phyloP scores from a whole-genome alignment of 2,329 filamentous ascomycete genomes.

The Rutstroemia sp. region DNA sequence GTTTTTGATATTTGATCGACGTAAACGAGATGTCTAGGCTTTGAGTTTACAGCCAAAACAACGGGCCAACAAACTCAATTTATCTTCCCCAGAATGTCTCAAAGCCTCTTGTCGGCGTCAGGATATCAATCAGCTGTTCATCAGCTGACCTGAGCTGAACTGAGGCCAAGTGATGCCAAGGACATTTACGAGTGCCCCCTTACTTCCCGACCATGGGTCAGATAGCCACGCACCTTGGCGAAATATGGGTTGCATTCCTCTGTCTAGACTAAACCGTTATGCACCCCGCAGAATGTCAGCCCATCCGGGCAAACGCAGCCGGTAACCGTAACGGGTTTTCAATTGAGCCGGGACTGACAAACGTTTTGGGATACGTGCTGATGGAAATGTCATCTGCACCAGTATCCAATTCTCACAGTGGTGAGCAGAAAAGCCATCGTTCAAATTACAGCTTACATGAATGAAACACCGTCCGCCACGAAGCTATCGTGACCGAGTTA shows the following conservation, averaged over 20 bases:
- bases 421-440: too few relatives aligned
- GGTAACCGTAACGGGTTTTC: not conserved
- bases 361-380: not conserved
- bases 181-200: slow-evolving; percentile 1
- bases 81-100: not conserved
- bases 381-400: too few relatives aligned
- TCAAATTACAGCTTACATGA: too few relatives aligned
- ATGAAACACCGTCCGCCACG: too few relatives aligned
- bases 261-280: not conserved
- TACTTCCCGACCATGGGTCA: not conserved
- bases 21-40: too few relatives aligned
- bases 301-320: not conserved
- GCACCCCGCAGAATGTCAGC: not conserved
- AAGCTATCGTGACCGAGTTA: too few relatives aligned
- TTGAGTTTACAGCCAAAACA: not conserved
- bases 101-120: not conserved
- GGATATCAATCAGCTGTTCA: slow-evolving; percentile 2
- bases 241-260: not conserved
- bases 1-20: too few relatives aligned
- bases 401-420: too few relatives aligned
- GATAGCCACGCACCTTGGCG: not conserved
- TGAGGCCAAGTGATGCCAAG: slow-evolving; percentile 5
- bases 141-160: slow-evolving; percentile 1
- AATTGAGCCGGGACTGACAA: not conserved
- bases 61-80: too few relatives aligned